phyloP scores from a whole-genome alignment of 2,329 filamentous ascomycete genomes.

The Didymella sp. region DNA sequence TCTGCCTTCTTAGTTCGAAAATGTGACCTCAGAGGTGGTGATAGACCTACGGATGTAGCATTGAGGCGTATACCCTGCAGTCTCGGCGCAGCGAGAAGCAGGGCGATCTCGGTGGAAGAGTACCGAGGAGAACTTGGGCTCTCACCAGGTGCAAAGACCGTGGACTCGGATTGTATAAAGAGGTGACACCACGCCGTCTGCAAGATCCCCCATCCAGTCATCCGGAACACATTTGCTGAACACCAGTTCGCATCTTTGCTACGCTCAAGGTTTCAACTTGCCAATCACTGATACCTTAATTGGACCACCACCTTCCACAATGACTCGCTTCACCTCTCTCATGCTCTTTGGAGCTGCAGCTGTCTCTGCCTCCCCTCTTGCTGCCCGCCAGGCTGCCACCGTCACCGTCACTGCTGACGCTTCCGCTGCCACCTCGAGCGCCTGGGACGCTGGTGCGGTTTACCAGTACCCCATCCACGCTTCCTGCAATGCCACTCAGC shows the following conservation, averaged over 20 bases:
- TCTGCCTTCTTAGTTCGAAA: constrained; percentile 19
- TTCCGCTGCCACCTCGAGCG: constrained; percentile 24
- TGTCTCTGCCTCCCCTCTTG: constrained; percentile 37
- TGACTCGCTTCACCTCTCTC: constrained; percentile 34
- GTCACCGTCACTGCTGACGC: constrained; percentile 31
- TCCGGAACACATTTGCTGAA: constrained; percentile 26
- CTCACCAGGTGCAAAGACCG: neutral
- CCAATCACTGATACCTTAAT: constrained; percentile 3
- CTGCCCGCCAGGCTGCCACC: constrained; percentile 30
- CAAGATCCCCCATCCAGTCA: constrained; percentile 30
- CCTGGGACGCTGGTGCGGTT: constrained; percentile 51
- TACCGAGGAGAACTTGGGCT: constrained; percentile 20
- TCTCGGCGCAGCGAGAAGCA: constrained; percentile 21
- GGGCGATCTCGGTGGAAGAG: constrained; percentile 26
- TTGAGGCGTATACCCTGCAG: constrained; percentile 24
- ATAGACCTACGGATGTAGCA: constrained; percentile 13
- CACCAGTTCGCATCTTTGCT: constrained; percentile 25
- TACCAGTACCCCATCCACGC: constrained; percentile 62
- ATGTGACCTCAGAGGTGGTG: constrained; percentile 18
- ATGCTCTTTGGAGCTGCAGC: constrained; percentile 39
- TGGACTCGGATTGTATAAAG: constrained; percentile 29
- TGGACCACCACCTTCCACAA: constrained; percentile 21
- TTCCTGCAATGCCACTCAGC: constrained; percentile 70
- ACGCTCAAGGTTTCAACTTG: constrained; percentile 10
- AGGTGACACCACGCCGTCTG: constrained; percentile 17